Conservation (phyloP, 2,329 filamentous ascomycete genomes). For the Cryphonectria nitschkei region DNA sequence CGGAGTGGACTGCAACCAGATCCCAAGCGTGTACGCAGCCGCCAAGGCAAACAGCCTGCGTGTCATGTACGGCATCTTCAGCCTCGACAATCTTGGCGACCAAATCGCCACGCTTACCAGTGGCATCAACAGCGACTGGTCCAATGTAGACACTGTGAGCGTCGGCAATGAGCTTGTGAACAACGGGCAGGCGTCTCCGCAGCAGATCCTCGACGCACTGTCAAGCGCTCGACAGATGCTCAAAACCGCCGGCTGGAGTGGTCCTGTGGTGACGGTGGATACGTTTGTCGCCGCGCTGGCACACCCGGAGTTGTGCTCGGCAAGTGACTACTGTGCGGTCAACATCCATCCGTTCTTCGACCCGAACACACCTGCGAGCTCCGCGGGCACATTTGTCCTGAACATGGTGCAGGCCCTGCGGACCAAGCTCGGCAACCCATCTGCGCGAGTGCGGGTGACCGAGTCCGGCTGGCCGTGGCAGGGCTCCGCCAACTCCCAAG, state of each 20-base stretch:
- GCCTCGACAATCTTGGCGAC: conserved; percentile 57
- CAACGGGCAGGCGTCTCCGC: conserved; percentile 56
- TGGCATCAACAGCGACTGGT: conserved; percentile 68
- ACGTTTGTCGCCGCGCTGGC: conserved; percentile 70
- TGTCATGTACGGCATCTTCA: conserved; percentile 76
- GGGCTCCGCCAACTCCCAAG: conserved; percentile 66
- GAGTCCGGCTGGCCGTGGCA: conserved; percentile 84
- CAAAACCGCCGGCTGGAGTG: conserved; percentile 65
- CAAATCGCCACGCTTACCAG: conserved; percentile 66
- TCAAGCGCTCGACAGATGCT: conserved; percentile 60
- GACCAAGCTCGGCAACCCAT: conserved; percentile 44
- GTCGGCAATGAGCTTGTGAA: conserved; percentile 85
- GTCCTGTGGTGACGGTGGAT: conserved; percentile 79
- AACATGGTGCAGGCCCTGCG: conserved; percentile 54
- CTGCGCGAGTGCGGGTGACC: conserved; percentile 71
- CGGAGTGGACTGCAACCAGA: conserved; percentile 78
- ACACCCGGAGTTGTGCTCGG: conserved; percentile 71
- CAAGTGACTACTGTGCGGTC: conserved; percentile 77
- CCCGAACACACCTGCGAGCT: conserved; percentile 56
- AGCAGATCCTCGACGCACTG: conserved; percentile 62
- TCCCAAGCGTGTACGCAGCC: conserved; percentile 63
- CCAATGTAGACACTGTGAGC: conserved; percentile 68
- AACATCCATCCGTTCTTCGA: conserved; percentile 90
- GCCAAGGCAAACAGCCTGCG: conserved; percentile 68
- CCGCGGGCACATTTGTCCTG: conserved; percentile 70